Evolutionary conservation across 805 yeast species (phyloP).

Genomic region (Lachancea lanzarotensis): DNA sequence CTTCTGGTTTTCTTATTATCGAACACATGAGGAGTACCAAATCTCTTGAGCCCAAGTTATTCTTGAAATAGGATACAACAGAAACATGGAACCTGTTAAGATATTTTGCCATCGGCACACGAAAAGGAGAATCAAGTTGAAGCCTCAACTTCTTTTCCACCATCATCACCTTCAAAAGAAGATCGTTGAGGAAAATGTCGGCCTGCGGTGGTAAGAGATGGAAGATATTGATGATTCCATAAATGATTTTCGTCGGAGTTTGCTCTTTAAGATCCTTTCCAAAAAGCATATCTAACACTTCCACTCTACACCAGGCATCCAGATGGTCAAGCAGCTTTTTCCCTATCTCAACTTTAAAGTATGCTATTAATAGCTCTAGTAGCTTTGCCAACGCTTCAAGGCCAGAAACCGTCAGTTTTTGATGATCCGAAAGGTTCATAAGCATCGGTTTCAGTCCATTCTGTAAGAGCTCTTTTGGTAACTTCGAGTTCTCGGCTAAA

Average conservation of each 20-base stretch:
- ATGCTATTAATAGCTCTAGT: constrained; percentile 78
- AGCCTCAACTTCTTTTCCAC: constrained; percentile 81
- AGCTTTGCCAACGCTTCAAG: constrained; percentile 85
- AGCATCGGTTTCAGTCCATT: constrained; percentile 92
- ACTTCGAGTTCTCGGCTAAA: constrained; percentile 73
- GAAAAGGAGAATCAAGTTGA: constrained; percentile 80
- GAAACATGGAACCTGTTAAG: constrained; percentile 76
- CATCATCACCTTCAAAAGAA: constrained; percentile 65
- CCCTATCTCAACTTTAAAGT: constrained; percentile 96
- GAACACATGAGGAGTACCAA: constrained; percentile 40
- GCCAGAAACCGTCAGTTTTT: constrained; percentile 81
- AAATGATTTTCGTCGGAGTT: constrained; percentile 77
- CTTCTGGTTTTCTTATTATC: constrained; percentile 28
- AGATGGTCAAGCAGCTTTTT: constrained; percentile 85
- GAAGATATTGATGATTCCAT: constrained; percentile 84
- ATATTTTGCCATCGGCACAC: constrained; percentile 84
- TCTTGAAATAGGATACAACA: constrained; percentile 61
- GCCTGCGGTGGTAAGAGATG: constrained; percentile 91
- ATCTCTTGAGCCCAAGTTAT: constrained; percentile 57
- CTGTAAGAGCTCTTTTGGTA: constrained; percentile 93
- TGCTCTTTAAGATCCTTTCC: constrained; percentile 75
- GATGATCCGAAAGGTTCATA: constrained; percentile 91
- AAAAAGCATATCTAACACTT: constrained; percentile 65
- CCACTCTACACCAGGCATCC: constrained; percentile 92
- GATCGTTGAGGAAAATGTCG: constrained; percentile 81